Conservation (phyloP, 2,329 filamentous ascomycete species). For the Epichloe sibirici region DNA sequence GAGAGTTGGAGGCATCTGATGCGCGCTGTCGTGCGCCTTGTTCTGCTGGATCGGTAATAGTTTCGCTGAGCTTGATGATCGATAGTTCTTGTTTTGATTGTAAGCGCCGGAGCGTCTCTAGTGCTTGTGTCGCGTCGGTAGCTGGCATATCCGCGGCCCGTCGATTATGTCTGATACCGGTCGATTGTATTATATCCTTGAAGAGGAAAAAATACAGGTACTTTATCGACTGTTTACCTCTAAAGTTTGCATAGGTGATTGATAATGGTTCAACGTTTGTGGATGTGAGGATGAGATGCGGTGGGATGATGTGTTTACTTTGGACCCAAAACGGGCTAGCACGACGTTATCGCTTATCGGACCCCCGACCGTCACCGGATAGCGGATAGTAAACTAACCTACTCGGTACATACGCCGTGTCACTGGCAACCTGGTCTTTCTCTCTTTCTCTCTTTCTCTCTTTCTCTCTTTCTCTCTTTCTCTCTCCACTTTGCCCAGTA, state of each 20-base stretch:
- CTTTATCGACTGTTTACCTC: neutral
- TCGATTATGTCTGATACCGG: neutral
- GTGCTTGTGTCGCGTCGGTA: constrained; percentile 25
- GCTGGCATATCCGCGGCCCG: constrained; percentile 16
- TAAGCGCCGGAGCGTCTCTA: constrained; percentile 39
- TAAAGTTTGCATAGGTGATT: neutral
- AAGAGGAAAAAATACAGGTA: neutral
- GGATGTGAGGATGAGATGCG: neutral
- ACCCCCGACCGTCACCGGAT: neutral
- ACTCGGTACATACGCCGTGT: neutral
- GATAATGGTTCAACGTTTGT: neutral
- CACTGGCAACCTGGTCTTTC: neutral
- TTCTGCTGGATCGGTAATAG: constrained; percentile 44
- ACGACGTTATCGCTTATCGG: constrained; percentile 2
- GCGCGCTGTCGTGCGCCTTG: constrained; percentile 37
- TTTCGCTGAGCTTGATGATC: constrained; percentile 66
- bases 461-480: too few species aligned
- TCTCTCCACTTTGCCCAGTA: neutral
- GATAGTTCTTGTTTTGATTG: constrained; percentile 51
- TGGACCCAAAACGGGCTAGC: constrained; percentile 6
- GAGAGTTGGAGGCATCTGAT: constrained; percentile 59
- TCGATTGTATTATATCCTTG: neutral
- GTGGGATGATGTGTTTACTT: constrained; percentile 8
- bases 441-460: neutral
- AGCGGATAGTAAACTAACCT: neutral